phyloP scores from a whole-genome alignment of 2,329 filamentous ascomycete genomes.

The Waltergamsia citrina region DNA sequence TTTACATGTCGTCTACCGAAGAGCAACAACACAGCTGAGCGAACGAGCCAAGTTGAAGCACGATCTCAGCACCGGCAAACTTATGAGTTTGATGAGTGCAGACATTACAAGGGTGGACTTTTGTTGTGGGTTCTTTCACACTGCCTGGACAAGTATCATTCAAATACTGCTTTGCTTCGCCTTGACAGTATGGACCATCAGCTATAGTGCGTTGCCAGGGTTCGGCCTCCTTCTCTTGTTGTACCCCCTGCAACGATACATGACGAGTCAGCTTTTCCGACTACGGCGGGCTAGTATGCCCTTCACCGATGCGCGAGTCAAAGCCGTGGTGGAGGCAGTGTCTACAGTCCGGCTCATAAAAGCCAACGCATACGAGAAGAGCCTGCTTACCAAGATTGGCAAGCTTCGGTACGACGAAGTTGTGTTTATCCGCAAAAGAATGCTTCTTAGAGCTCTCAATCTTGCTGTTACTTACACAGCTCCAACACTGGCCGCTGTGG shows the following conservation, averaged over 20 bases:
- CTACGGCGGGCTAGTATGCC: slow-evolving; percentile 15
- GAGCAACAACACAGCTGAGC: slow-evolving; percentile 11
- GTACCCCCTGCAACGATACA: slow-evolving; percentile 12
- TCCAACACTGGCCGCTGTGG: slow-evolving; percentile 12
- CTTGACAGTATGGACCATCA: slow-evolving; percentile 12
- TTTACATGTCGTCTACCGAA: slow-evolving; percentile 11
- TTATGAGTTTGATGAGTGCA: slow-evolving; percentile 20
- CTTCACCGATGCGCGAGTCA: slow-evolving; percentile 14
- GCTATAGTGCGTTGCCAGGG: slow-evolving; percentile 15
- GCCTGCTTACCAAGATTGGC: slow-evolving; percentile 11
- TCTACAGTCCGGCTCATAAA: slow-evolving; percentile 16
- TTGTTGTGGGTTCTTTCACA: slow-evolving; percentile 20
- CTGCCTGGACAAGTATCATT: slow-evolving; percentile 18
- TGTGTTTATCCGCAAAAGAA: slow-evolving; percentile 13
- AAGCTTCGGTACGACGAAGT: slow-evolving; percentile 12
- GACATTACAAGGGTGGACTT: slow-evolving; percentile 20
- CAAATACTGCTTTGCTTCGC: slow-evolving; percentile 18
- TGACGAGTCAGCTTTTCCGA: slow-evolving; percentile 11
- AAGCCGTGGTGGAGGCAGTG: slow-evolving; percentile 14
- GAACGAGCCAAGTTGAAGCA: slow-evolving; percentile 9
- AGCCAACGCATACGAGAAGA: slow-evolving; percentile 14
- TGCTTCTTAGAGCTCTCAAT: slow-evolving; percentile 14
- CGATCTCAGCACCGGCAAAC: slow-evolving; percentile 13
- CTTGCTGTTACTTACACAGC: slow-evolving; percentile 14
- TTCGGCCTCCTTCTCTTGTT: slow-evolving; percentile 14